Evolutionary conservation across 257 asterid species (phyloP), one percentile per base, ranked within the genome.

Genomic region (Penstemon eatonii): DNA sequence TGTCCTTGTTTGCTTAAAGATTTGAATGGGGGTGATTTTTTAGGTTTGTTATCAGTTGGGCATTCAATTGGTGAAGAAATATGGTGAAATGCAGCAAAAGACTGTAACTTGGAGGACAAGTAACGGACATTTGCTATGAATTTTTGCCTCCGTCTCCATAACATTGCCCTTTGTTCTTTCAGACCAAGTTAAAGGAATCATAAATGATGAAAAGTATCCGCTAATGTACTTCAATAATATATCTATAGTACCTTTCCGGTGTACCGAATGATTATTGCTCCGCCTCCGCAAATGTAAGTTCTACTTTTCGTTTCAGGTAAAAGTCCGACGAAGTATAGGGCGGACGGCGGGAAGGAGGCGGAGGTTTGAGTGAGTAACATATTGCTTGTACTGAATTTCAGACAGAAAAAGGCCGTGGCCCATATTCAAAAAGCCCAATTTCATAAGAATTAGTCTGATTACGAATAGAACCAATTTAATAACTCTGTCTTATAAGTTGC

Each of bases 131-230:
- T 57, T 46, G 73, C 56, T 43, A 63, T 54, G 56, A 70, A 55
- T 37, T 65, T 69, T 65, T 73, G 56, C 57, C 71, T 75, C 76
- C 41, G 68, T 67, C 77, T 69, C 81, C 81, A 76, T 76, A 80
- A 50, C 85, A 80, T 82, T 42, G 72, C 84, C 75, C 74, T 53
- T 43, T 51, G 54, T 25, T 56, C 5, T 37, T 50, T n/a, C 44
- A 47, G 51, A 54, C 47, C 44, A 63, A 19, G 9, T 36, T n/a
- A 54, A 15, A 39, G 39, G 58, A 66, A 66, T 65, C 73, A 69
- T 52, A 46, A 63, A 63, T 53, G 44, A 19, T 41, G 62, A 60
- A 5, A 63, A 25, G 33, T 25, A 1, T 25, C 33, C 33, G 33
- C 33, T 2, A 25, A 25, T 25, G 33, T 0, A 25, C 33, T 25